phyloP scores from a whole-genome alignment of 73 alveolate genomes.

The Uronychia setigera region DNA sequence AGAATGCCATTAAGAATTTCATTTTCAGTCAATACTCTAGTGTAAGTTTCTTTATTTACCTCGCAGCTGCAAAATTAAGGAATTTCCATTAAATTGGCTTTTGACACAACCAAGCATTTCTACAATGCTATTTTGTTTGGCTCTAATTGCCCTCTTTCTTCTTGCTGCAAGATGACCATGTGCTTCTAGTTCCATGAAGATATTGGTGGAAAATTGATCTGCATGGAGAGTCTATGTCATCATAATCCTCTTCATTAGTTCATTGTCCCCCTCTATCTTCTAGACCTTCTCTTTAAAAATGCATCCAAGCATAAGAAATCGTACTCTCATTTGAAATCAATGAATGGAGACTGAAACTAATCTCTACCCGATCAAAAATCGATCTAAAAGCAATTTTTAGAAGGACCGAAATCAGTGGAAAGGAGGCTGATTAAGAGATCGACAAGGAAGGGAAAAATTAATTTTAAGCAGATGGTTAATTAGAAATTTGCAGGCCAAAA shows the following conservation, averaged over 20 bases:
- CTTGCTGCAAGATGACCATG: constrained; percentile 58
- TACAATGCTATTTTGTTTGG: constrained; percentile 45
- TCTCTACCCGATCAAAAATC: not conserved
- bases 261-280: not conserved
- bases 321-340: no score
- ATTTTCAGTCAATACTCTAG: not conserved
- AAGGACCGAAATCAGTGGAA: not conserved
- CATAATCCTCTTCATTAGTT: constrained; percentile 47
- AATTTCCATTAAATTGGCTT: constrained; percentile 21
- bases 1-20: not conserved
- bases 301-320: not conserved
- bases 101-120: constrained; percentile 14
- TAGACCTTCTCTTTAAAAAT: not conserved
- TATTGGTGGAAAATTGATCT: constrained; percentile 56
- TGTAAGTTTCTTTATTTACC: not conserved
- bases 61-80: not conserved
- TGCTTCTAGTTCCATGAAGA: constrained; percentile 38
- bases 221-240: constrained; percentile 65
- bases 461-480: not conserved
- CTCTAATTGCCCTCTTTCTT: constrained; percentile 42
- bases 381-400: not conserved
- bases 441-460: not conserved
- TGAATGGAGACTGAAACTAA: no score
- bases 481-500: no score
- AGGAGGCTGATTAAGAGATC: not conserved